Evolutionary conservation across 768 basidiomycete species (phyloP), one percentile per base, ranked within the genome.

Genomic region (Tubosaeta sp.): DNA sequence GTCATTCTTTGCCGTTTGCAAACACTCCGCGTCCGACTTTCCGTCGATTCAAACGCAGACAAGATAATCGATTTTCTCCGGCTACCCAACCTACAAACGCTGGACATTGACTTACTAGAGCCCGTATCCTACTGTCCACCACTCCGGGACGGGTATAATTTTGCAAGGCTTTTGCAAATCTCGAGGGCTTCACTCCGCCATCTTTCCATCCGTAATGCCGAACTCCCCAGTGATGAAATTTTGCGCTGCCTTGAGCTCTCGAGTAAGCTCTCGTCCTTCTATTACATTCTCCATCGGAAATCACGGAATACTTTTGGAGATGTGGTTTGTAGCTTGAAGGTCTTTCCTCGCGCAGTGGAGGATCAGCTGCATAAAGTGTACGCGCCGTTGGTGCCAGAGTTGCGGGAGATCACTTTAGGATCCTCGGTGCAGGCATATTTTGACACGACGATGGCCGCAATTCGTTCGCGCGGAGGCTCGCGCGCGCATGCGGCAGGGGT

Each of bases 1-100:
- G 4, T 56, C 40, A 55, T 43, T 13, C 21, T 62, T 0, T 51
- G 38, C 4, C 29, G 25, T 18, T 47, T 62, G 14, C 46, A 40
- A 13, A 57, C 51, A 6, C 53, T 62, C n/a, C 51, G 61, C 16
- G 24, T 57, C 31, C 44, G 51, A 36, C 55, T 55, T 41, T 45
- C 38, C 3, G 5, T 39, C 0, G 1, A 14, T 6, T 22, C 46
- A 32, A 27, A 46, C 7, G 55, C 47, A 22, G 9, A 35, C 7
- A n/a, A n/a, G 4, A 14, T n/a, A 0, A 47, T 60, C 35, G 34
- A 52, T 10, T 34, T 10, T 19, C 50, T 63, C 4, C 11, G 54
- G 21, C 48, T 60, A 7, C 61, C 61, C 2, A 51, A 47, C 9
- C 52, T 58, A 4, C 24, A 43, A 10, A 43, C 41, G 5, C 41